A percentile compares a stretch with the other conserved stretches of the same genome.
Evolutionary conservation across 2,329 filamentous ascomycete species (phyloP).

Genomic region (Colletotrichum lini): DNA sequence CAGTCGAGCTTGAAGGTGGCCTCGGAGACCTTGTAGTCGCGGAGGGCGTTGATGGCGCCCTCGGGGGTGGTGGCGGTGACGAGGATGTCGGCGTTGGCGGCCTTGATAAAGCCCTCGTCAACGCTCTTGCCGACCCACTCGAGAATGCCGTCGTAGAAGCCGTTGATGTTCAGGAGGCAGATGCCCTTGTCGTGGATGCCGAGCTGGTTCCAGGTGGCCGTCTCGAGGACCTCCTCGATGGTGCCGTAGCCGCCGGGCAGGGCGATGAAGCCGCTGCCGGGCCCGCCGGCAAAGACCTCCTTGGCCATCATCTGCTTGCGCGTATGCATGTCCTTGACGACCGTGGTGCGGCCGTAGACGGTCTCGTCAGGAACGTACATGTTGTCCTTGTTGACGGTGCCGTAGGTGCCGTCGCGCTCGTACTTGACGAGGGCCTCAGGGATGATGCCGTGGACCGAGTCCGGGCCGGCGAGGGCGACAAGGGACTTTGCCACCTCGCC

Average conservation of each 20-base stretch:
- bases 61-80: conserved; percentile 81
- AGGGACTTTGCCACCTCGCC: conserved; percentile 91
- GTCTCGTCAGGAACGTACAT: conserved; percentile 74
- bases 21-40: conserved; percentile 81
- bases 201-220: conserved; percentile 94
- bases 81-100: conserved; percentile 81
- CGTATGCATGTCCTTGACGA: conserved; percentile 96
- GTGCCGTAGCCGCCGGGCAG: conserved; percentile 93
- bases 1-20: conserved; percentile 87
- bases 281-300: conserved; percentile 85
- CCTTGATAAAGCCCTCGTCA: conserved; percentile 81
- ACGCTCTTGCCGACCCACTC: conserved; percentile 85
- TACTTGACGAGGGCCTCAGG: conserved; percentile 85
- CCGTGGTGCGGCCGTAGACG: conserved; percentile 85
- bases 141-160: conserved; percentile 92
- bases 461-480: conserved; percentile 84
- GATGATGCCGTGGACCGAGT: conserved; percentile 93
- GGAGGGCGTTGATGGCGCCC: conserved; percentile 79
- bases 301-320: conserved; percentile 94
- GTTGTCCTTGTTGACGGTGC: conserved; percentile 59
- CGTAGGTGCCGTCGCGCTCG: conserved; percentile 77
- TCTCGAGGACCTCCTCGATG: conserved; percentile 94
- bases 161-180: conserved; percentile 87
- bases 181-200: conserved; percentile 89
- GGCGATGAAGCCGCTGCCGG: conserved; percentile 90